Conservation (phyloP, 441 rosid genomes). For the Gossypium schwendimanii region DNA sequence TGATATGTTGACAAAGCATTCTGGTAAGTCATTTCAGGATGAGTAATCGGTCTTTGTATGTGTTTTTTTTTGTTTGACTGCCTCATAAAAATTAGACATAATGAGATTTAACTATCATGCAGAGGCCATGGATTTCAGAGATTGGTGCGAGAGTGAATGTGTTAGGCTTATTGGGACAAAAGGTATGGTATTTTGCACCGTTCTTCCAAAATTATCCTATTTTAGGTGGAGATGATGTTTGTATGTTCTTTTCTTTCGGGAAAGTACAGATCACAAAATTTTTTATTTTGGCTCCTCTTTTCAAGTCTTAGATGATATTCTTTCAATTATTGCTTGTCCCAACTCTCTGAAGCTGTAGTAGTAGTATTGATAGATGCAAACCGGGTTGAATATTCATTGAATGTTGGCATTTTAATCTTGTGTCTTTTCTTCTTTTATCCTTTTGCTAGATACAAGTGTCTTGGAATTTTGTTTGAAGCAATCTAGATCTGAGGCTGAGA, state of each 20-base stretch:
- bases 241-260: not conserved
- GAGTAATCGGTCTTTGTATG: not conserved
- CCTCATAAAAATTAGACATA: not conserved
- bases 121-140: conserved; percentile 90
- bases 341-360: not conserved
- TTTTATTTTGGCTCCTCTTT: not conserved
- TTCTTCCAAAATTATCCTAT: not conserved
- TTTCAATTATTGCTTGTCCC: not conserved
- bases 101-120: conserved; percentile 27
- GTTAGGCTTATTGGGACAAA: conserved; percentile 74
- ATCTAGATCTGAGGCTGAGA: conserved; percentile 86
- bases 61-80: not conserved
- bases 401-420: conserved; percentile 1
- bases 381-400: not conserved
- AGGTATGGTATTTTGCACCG: conserved; percentile 36
- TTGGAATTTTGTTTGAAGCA: conserved; percentile 43
- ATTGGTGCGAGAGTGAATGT: conserved; percentile 92
- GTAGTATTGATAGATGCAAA: not conserved
- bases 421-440: not conserved
- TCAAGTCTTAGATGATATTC: not conserved
- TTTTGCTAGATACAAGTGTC: conserved; percentile 57
- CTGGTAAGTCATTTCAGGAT: conserved; percentile 38
- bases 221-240: not conserved
- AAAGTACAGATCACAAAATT: not conserved
- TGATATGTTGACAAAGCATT: conserved; percentile 49